Percentiles rank a stretch among this genome's conserved stretches.
These are phyloP conservation scores for Tympanopsis confertula DNA, from an alignment of 2,329 filamentous ascomycete species.

Conservation along the genomic window DNA sequence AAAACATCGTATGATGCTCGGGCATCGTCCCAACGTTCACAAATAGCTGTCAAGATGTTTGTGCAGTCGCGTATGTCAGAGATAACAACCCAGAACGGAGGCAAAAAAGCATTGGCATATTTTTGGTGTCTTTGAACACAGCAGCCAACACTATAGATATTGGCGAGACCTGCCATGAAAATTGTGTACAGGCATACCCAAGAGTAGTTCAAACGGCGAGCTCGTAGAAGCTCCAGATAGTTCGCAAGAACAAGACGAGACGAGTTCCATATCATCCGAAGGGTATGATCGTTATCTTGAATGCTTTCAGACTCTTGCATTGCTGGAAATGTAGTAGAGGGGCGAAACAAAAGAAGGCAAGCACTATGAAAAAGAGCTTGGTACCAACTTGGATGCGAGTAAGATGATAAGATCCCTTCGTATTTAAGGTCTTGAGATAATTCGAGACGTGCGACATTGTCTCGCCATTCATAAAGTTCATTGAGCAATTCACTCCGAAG, in stretches of 20 bases:
- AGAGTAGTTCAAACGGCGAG: conserved; percentile 8
- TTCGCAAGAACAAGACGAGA: conserved; percentile 2
- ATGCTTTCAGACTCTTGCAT: conserved; percentile 1
- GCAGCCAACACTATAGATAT: conserved; percentile 7
- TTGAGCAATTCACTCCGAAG: too few species aligned
- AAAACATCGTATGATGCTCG: conserved; percentile 6
- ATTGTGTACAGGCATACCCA: conserved; percentile 9
- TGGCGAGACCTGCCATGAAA: conserved; percentile 8
- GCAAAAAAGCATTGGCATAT: conserved; percentile 3
- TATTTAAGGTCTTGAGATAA: too few species aligned
- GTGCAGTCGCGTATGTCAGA: conserved; percentile 8
- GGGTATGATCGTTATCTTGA: conserved; percentile 3
- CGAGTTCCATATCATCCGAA: conserved; percentile 3
- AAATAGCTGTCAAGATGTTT: conserved; percentile 9
- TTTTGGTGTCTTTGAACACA: conserved; percentile 4
- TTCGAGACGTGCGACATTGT: too few species aligned
- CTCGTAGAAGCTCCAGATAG: conserved; percentile 5
- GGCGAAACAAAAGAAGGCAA: conserved; percentile 3
- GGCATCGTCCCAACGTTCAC: conserved; percentile 8
- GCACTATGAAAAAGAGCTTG: too few species aligned
- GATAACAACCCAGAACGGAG: conserved; percentile 4
- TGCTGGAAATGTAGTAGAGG: conserved; percentile 3
- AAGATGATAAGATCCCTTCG: too few species aligned
- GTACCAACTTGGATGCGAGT: too few species aligned
- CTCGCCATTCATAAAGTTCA: too few species aligned